A percentile compares a stretch with the other conserved stretches of the same genome.
Evolutionary conservation across 495 filamentous ascomycete species (phyloP).

Genomic region (Aspergillus sparsus): DNA sequence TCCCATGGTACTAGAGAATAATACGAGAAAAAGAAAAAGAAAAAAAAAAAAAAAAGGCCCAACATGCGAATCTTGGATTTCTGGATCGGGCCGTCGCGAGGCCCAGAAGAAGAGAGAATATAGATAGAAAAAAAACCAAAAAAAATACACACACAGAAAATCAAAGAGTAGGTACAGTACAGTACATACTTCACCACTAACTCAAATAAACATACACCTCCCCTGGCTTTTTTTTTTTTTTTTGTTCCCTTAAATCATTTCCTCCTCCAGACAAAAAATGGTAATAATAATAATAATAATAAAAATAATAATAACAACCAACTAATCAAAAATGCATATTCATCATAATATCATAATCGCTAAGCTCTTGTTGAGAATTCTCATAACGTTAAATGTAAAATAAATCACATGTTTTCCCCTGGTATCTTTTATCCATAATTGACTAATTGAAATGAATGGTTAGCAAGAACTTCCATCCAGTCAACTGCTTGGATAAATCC

Average conservation of each 20-base stretch:
- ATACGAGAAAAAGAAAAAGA: not conserved
- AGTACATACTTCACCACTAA: not conserved
- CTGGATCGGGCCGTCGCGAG: constrained; percentile 19
- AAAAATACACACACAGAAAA: not conserved
- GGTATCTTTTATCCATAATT: constrained; percentile 43
- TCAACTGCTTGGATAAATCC: constrained; percentile 44
- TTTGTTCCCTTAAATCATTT: no score
- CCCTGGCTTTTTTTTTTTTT: not conserved
- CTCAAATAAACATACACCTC: not conserved
- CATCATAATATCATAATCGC: constrained; percentile 8
- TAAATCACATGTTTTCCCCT: not conserved
- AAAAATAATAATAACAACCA: not conserved
- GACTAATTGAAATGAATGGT: constrained; percentile 45
- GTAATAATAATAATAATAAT: not conserved
- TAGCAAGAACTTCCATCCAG: constrained; percentile 49
- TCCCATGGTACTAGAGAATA: not conserved
- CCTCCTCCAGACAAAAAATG: not conserved
- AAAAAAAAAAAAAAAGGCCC: not conserved
- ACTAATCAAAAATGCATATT: not conserved
- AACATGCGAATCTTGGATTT: not conserved
- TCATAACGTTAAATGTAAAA: constrained; percentile 4
- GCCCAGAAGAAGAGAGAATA: no score
- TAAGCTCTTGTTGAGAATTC: constrained; percentile 11
- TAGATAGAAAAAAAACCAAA: no score
- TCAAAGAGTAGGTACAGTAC: no score